phyloP scores from a whole-genome alignment of 371 early-diverging fungal species.

The Syncephalastrum racemosum region DNA sequence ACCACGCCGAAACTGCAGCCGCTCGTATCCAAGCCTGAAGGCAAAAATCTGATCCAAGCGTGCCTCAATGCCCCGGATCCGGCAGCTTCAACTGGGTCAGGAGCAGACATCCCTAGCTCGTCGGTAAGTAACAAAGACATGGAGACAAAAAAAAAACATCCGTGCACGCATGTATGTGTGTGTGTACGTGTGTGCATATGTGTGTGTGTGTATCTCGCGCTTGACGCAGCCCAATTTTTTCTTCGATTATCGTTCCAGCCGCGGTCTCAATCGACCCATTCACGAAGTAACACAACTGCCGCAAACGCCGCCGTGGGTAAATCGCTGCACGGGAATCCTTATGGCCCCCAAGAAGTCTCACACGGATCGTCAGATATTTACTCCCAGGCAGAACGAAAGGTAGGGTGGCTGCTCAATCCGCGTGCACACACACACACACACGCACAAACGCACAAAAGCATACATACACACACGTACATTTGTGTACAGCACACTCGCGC shows the following conservation, averaged over 20 bases:
- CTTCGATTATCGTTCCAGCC: conserved; percentile 4
- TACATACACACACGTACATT: too few species aligned
- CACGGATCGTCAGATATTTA: conserved; percentile 13
- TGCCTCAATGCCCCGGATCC: conserved; percentile 24
- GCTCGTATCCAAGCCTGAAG: conserved; percentile 87
- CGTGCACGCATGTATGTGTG: too few species aligned
- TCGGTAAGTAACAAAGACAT: too few species aligned
- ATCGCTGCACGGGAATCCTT: conserved; percentile 15
- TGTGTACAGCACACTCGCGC: too few species aligned
- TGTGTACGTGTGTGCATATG: too few species aligned
- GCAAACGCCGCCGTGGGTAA: conserved; percentile 22
- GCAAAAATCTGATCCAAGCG: conserved; percentile 70
- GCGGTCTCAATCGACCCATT: conserved; percentile 15
- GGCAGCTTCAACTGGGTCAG: too few species aligned
- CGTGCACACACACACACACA: too few species aligned
- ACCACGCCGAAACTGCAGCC: conserved; percentile 97
- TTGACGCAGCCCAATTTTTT: too few species aligned
- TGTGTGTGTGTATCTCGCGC: too few species aligned
- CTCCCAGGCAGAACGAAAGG: conserved; percentile 12
- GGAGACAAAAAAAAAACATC: too few species aligned
- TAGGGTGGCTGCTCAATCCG: background rate
- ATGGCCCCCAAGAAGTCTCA: conserved; percentile 5
- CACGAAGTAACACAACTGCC: conserved; percentile 16
- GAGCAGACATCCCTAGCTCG: too few species aligned
- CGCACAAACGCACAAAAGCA: too few species aligned